Base-by-base conservation (phyloP, 148 eudicot genomes). In the Chenopodium quinoa region DNA sequence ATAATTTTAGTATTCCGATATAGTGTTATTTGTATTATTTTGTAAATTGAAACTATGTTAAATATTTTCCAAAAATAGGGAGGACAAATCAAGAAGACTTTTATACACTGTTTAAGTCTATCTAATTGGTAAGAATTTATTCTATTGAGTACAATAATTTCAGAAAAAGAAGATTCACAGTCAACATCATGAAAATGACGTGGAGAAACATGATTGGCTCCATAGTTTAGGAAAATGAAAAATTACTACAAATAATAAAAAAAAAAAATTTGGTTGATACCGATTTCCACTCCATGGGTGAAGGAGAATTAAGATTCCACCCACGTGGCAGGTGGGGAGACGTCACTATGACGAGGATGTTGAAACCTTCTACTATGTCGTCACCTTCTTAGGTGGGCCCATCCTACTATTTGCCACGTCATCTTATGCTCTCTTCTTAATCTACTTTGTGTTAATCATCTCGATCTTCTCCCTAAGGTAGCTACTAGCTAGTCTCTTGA, bases 301-400 rank as follows among this genome's bases (percentile, higher is more conserved):
- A 82, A 22, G 84, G 77, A 73, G 82, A 56, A 22, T n/a, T 7
- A 80, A 80, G 60, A 80, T 80, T 62, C 77, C 65, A 58, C 50
- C 77, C 82, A 80, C 81, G 75, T 79, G 81, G 75, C 75, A 69
- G 14, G 81, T 79, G 32, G 65, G 66, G 63, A 27, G 62, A 70
- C 81, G 81, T 79, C 75, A 79, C 14, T 1, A 29, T 52, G 75
- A 78, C 73, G 63, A 44, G 10, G 7, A n/a, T n/a, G 5, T 37
- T 25, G 20, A 64, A 60, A 46, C n/a, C 27, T 68, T 70, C 81
- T 16, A 56, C 66, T 29, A 79, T 69, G 75, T 32, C 81, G 75
- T 79, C 81, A 79, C 20, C 32, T 14, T 64, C 50, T 29, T 32
- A 6, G 19, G 25, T 29, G 56, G 80, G 71, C 32, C 44, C 73